phyloP scores from a whole-genome alignment of 768 basidiomycete species.

The Collybia sordida region DNA sequence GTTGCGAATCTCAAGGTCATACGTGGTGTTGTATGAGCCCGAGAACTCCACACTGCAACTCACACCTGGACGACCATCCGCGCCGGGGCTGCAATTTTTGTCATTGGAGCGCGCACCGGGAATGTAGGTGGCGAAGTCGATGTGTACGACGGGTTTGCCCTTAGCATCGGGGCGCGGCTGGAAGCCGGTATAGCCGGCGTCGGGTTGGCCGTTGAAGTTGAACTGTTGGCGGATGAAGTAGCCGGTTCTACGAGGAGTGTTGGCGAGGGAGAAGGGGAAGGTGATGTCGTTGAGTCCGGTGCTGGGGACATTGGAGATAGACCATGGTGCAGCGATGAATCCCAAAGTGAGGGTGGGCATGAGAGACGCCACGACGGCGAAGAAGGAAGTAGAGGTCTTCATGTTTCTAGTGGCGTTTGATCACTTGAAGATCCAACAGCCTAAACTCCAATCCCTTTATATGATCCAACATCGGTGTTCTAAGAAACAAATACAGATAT shows the following conservation, averaged over 20 bases:
- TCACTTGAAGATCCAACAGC: too few species aligned
- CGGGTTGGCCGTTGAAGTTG: conserved; percentile 1
- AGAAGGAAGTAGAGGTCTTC: neutral
- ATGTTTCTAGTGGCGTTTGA: neutral
- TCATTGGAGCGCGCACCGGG: neutral
- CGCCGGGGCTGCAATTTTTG: neutral
- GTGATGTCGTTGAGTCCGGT: conserved; percentile 1
- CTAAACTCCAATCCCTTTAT: too few species aligned
- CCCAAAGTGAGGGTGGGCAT: conserved; percentile 1
- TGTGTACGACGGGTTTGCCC: neutral
- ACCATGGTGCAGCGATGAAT: neutral
- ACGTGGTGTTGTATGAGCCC: neutral
- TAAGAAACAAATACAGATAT: too few species aligned
- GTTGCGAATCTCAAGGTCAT: neutral
- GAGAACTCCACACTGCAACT: conserved; percentile 1
- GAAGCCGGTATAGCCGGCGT: conserved; percentile 1
- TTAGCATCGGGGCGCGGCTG: neutral
- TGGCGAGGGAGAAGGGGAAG: conserved; percentile 1
- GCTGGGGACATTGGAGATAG: neutral
- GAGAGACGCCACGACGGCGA: neutral
- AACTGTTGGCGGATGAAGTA: conserved; percentile 2
- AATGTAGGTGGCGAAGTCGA: conserved; percentile 2
- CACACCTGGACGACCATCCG: neutral
- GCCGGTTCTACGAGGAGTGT: neutral
- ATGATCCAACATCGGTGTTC: too few species aligned